Evolutionary conservation across 768 basidiomycete genomes (phyloP), one percentile per base, ranked within the genome.

Genomic region (Boletus barrowsii): DNA sequence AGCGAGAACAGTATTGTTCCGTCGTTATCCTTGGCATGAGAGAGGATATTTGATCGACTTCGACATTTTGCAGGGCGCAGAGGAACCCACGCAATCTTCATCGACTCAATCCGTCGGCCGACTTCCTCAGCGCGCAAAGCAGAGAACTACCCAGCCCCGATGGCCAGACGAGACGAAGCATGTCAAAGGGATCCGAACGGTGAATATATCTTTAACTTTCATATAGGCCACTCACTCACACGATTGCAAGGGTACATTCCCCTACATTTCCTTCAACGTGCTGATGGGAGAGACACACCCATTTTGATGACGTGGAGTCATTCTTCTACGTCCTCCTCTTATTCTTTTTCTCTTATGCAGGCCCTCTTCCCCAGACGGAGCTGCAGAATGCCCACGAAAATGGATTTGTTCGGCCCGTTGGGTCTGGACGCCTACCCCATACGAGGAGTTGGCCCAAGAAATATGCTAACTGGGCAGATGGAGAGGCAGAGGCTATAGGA

Each of bases 31-130:
- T 33, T 18, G 22, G 22, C 30, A 47, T 9, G 30, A 47, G 29
- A n/a, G 56, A 35, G 72, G 69, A 2, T 73, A 68, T 40, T 20
- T 73, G 44, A 71, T 61, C 17, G 72, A 72, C 47, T 49, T 72
- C 4, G 68, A 74, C 20, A 53, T 53, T 2, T 14, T 43, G 5
- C 53, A 50, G 42, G 45, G 40, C 30, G 42, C 37, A 5, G 47
- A 53, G 6, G 26, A 45, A 11, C 35, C 36, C 10, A 45, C 29
- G 13, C 15, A 7, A 14, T 6, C 17, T 6, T 29, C 26, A 29
- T 29, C 8, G 7, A 18, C 3, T 6, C 32, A 10, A 36, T 22
- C 2, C 15, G 13, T 36, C 13, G 11, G 13, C 15, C 35, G 15
- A 35, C 4, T 35, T 35, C 14, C 14, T 10, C n/a, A n/a, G n/a